Evolutionary conservation across 345 rosid species (phyloP), one percentile per base, ranked within the genome.

Genomic region (Cardiospermum halicacabum): DNA sequence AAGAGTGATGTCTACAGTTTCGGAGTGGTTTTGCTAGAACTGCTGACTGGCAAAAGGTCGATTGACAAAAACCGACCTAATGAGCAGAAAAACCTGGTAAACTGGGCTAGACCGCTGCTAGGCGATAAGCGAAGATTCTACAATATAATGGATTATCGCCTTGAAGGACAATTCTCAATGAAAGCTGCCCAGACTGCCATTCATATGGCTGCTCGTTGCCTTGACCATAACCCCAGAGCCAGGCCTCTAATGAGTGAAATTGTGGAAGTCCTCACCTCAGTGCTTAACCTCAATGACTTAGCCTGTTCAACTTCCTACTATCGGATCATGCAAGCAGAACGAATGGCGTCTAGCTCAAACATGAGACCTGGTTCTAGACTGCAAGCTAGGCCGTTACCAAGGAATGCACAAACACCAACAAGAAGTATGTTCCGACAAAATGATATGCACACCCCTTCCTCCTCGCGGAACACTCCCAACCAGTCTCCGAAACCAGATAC

Each of bases 181-280:
- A 78, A 75, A 64, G 82, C 77, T 60, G 70, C 77, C 21, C 75
- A 75, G 70, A 75, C 66, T 66, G 77, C 82, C 12, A 73, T 73
- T 37, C 80, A 78, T 49, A 61, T 78, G 51, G 80, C 77, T 66
- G 62, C 75, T 24, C 68, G 58, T 64, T 78, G 82, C 80, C 82
- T 78, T 24, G 62, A 65, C 66, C 69, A 73, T 27, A 73, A 78
- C 62, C 77, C 79, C 4, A 78, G 75, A 75, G 56, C 73, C 43
- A 66, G 82, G 56, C 82, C 83, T 48, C 75, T 72, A n/a, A 79
- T 79, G 80, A 75, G 83, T 18, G 77, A 75, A 62, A 77, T 72
- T 43, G 78, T 79, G 11, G 77, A 73, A 53, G 63, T 53, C 4
- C 80, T 79, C 49, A 67, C 73, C 43, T 75, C 77, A 11, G 64